phyloP scores from a whole-genome alignment of 148 eudicot genomes.

The Tetragonia tetragonoides region DNA sequence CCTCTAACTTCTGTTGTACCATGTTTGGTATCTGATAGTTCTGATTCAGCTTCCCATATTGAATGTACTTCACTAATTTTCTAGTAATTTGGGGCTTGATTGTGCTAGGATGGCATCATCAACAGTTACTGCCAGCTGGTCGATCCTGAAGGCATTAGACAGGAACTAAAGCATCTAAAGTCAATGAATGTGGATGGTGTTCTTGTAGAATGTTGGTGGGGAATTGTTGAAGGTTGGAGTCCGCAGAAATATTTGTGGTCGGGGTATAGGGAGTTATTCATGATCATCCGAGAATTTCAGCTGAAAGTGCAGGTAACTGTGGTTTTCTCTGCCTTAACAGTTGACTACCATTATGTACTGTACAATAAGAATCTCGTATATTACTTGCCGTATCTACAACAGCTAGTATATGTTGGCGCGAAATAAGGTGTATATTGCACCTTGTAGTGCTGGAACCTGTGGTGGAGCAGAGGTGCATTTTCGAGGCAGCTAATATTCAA shows the following conservation, averaged over 20 bases:
- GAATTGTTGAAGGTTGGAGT: conserved; percentile 65
- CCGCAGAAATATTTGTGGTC: conserved; percentile 65
- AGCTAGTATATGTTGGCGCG: not conserved
- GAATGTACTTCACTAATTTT: not conserved
- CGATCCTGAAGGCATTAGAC: conserved; percentile 61
- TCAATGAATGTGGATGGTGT: conserved; percentile 62
- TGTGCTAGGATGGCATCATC: conserved; percentile 59
- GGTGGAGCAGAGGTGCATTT: not conserved
- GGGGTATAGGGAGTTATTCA: conserved; percentile 63
- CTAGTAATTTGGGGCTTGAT: conserved; percentile 17
- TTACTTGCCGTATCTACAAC: not conserved
- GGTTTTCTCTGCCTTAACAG: not conserved
- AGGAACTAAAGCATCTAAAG: conserved; percentile 58
- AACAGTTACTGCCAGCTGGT: conserved; percentile 67
- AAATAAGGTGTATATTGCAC: not conserved
- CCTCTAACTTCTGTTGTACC: not conserved
- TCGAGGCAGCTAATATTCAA: not conserved
- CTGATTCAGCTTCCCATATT: not conserved
- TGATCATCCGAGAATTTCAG: conserved; percentile 51
- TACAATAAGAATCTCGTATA: not conserved
- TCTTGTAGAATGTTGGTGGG: conserved; percentile 72
- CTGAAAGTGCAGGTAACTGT: conserved; percentile 60
- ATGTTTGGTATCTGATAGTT: not conserved
- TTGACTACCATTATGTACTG: not conserved
- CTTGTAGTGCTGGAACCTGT: not conserved